Evolutionary conservation across 441 rosid genomes (phyloP), one percentile per base, ranked within the genome.

Genomic region (Erodium moschatum): DNA sequence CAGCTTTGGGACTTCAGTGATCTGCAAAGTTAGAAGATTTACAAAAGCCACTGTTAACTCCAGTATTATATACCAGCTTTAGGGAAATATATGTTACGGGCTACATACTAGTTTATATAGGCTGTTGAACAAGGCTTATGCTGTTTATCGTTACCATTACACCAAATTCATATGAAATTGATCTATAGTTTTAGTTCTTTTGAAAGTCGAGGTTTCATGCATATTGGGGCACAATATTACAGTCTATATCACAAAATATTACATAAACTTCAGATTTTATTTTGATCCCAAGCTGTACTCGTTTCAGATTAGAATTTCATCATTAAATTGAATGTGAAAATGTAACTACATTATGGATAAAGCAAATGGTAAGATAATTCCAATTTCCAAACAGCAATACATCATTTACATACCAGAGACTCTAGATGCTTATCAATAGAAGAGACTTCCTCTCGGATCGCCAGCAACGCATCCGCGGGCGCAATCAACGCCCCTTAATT

Each of bases 401-500:
- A 35, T 61, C 42, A n/a, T 8, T 13, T 10, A 46, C 60, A 69
- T 82, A 91, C 98, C 82, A 93, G 81, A 76, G 89, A 86, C 62
- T 91, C 95, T 16, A 93, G 97, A 81, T 90, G 97, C 76, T 83
- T 88, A 80, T 93, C 95, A 19, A 93, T 84, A 46, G 89, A 86
- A 72, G 90, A 83, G 3, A 93, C 96, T 83, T 93, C 87, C 70
- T 86, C 89, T 65, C 89, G 81, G 73, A 93, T 89, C 54, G 87
- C 92, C 72, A 90, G 89, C 79, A 93, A 78, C 20, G 95, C 96
- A 81, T 93, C 98, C 0, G 98, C 88, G 40, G 98, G 93, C 6
- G 93, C 85, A 61, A 93, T 89, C 75, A 93, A 91, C 15, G 97
- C 86, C 38, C 96, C 88, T 85, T 91, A 91, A 71, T 91, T 88